Percentiles rank a stretch among this genome's conserved stretches.
These are phyloP conservation scores for Melaleuca quinquenervia DNA, from an alignment of 345 rosid species.

Conservation along the genomic window DNA sequence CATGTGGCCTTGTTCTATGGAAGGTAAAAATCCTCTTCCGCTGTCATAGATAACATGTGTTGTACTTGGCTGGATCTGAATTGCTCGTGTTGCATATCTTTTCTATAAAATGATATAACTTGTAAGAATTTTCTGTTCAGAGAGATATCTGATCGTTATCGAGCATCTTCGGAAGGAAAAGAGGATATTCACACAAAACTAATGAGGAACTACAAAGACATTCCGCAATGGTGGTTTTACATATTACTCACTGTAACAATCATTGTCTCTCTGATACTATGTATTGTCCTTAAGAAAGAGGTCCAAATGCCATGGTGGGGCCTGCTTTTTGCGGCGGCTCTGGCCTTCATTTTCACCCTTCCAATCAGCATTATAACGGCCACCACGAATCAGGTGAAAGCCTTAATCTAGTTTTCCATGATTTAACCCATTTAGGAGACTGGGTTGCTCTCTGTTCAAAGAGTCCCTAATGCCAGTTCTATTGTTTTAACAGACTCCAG, in stretches of 20 bases:
- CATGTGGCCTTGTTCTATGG: slow-evolving; percentile 7
- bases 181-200: slow-evolving; percentile 6
- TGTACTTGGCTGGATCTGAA: not conserved
- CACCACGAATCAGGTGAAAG: slow-evolving; percentile 8
- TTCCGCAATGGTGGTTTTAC: slow-evolving; percentile 12
- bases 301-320: slow-evolving; percentile 16
- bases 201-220: slow-evolving; percentile 1
- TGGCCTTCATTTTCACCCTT: slow-evolving; percentile 13
- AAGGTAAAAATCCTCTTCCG: not conserved
- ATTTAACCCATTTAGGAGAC: not conserved
- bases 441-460: not conserved
- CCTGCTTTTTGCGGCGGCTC: slow-evolving; percentile 3
- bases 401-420: not conserved
- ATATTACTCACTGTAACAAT: not conserved
- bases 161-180: not conserved
- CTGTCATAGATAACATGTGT: not conserved
- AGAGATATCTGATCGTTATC: slow-evolving; percentile 3
- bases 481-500: slow-evolving; percentile 48
- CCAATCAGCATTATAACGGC: slow-evolving; percentile 15
- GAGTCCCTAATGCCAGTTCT: not conserved
- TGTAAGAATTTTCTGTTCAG: not conserved
- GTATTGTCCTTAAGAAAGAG: slow-evolving; percentile 4
- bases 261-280: not conserved
- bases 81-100: not conserved
- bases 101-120: not conserved